Conservation (phyloP, 805 yeast genomes). For the Millerozyma acaciae region DNA sequence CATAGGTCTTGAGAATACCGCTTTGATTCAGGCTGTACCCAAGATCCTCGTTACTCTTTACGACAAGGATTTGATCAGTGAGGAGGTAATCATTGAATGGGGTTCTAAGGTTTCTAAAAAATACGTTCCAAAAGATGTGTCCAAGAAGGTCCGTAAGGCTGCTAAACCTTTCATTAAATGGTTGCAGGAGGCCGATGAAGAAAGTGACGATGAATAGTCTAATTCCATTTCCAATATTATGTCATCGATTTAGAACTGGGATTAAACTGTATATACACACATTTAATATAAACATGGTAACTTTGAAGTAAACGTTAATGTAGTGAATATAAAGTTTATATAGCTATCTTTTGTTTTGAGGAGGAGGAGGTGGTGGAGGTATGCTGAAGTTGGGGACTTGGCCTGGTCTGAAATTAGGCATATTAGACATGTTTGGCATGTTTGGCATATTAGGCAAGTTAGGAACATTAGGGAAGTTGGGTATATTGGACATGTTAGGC, state of each 20-base stretch:
- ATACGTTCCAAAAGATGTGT: slow-evolving; percentile 85
- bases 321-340: slow-evolving; percentile 1
- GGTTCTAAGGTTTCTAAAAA: slow-evolving; percentile 90
- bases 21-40: slow-evolving; percentile 66
- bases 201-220: slow-evolving; percentile 57
- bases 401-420: slow-evolving; percentile 9
- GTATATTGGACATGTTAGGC: slow-evolving; percentile 22
- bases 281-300: not conserved
- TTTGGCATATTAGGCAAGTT: slow-evolving; percentile 21
- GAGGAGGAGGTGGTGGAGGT: slow-evolving; percentile 17
- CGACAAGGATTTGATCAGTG: slow-evolving; percentile 79
- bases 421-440: slow-evolving; percentile 20
- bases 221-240: slow-evolving; percentile 2
- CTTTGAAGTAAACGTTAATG: not conserved
- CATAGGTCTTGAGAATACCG: slow-evolving; percentile 75
- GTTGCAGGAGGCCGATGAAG: slow-evolving; percentile 92
- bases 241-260: not conserved
- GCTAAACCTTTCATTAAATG: slow-evolving; percentile 94
- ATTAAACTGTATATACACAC: not conserved
- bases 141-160: slow-evolving; percentile 92
- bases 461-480: slow-evolving; percentile 18
- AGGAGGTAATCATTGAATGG: slow-evolving; percentile 77
- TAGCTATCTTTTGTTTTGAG: slow-evolving; percentile 5
- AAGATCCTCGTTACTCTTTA: slow-evolving; percentile 78
- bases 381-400: slow-evolving; percentile 6